Percentiles rank a stretch among this genome's conserved stretches.
Conservation (phyloP, 2,329 filamentous ascomycete species). For the Lachnellula cervina region DNA sequence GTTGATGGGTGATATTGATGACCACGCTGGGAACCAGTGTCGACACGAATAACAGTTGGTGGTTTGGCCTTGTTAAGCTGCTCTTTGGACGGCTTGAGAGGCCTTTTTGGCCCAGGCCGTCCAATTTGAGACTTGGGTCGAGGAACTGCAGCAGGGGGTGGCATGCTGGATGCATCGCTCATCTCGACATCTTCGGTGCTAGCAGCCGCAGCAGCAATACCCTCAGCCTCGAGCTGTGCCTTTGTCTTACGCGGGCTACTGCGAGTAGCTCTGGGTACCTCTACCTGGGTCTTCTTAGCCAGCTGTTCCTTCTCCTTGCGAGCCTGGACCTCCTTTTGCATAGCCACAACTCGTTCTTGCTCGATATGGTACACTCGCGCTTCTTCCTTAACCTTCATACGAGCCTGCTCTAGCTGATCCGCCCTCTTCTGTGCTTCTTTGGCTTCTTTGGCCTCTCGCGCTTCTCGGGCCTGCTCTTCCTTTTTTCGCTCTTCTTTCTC, state of each 20-base stretch:
- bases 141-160: slow-evolving; percentile 59
- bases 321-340: slow-evolving; percentile 49
- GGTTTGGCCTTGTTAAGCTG: slow-evolving; percentile 53
- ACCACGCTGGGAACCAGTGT: slow-evolving; percentile 60
- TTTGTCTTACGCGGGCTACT: slow-evolving; percentile 50
- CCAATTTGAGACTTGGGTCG: slow-evolving; percentile 45
- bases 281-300: slow-evolving; percentile 28
- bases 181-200: slow-evolving; percentile 45
- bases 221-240: slow-evolving; percentile 31
- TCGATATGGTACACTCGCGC: slow-evolving; percentile 55
- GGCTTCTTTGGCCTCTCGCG: slow-evolving; percentile 53
- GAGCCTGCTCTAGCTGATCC: slow-evolving; percentile 60
- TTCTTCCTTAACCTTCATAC: slow-evolving; percentile 67
- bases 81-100: slow-evolving; percentile 59
- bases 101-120: slow-evolving; percentile 51
- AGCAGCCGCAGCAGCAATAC: slow-evolving; percentile 27
- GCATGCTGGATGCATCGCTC: slow-evolving; percentile 52
- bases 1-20: slow-evolving; percentile 58
- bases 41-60: slow-evolving; percentile 68
- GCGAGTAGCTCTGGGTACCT: slow-evolving; percentile 41
- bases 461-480: slow-evolving; percentile 57
- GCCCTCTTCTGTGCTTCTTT: slow-evolving; percentile 59
- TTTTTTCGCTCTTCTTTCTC: slow-evolving; percentile 58
- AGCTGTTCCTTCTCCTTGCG: slow-evolving; percentile 50
- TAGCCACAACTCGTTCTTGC: slow-evolving; percentile 47